Base-by-base conservation (phyloP, 2,329 filamentous ascomycete genomes). In the Cercospora sp. region DNA sequence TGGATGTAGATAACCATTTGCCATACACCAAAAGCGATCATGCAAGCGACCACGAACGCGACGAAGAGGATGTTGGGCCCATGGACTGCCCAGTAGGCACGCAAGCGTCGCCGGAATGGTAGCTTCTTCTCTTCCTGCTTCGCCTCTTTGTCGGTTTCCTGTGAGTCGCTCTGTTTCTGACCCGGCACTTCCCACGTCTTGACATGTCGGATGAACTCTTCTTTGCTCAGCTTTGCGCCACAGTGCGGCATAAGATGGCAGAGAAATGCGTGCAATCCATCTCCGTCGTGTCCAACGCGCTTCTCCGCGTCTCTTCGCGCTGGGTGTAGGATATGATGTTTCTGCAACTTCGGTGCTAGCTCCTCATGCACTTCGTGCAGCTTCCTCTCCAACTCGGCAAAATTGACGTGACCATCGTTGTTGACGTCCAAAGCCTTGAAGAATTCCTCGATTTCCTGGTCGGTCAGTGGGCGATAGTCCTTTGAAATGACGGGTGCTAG, bases 181-280 rank as follows among this genome's bases (percentile, higher is more conserved):
- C 80, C 84, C 2, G 85, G 87, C 69, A 87, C 89, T 6, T 84
- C 85, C 43, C 86, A 87, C 69, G 86, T 89, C 24, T 87, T 88
- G 71, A 83, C 88, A 16, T 86, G 86, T 10, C 88, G 74, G 1
- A 79, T 79, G 70, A 88, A 87, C 5, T 84, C 81, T 4, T 79
- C 78, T 21, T 81, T 79, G 0, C 82, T 79, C 16, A 88, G 84
- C 13, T 76, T 78, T 0, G 80, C 80, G 3, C 81, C 81, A 62
- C 71, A 73, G 26, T 68, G 67, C 3, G 74, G 73, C 72, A 87
- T 84, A 65, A 87, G 79, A 58, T 77, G 80, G n/a, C 82, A 80
- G 0, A 88, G 78, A 58, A 88, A 88, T 2, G 79, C 78, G 70
- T 87, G 85, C 37, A 85, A 81, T 6, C 79, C 81, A 68, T 81